Evolutionary conservation across 768 basidiomycete species (phyloP).

Genomic region (Tephrocybe sp.): DNA sequence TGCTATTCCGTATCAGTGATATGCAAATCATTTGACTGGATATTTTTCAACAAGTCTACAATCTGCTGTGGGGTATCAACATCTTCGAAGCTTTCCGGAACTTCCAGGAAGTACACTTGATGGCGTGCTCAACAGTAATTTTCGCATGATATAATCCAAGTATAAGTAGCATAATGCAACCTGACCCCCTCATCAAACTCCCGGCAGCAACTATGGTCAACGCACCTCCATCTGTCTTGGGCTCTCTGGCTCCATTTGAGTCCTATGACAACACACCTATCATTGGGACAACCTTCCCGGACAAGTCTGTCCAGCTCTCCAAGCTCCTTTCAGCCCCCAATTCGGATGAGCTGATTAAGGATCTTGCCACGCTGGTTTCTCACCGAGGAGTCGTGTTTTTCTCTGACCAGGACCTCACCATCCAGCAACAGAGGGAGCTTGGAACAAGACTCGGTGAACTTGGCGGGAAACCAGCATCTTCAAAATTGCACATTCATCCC

Average conservation of each 20-base stretch:
- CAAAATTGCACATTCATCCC: slow-evolving; percentile 56
- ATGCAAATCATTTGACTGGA: too few species aligned
- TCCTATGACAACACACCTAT: slow-evolving; percentile 46
- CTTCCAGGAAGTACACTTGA: too few species aligned
- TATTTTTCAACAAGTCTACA: too few species aligned
- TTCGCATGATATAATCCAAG: too few species aligned
- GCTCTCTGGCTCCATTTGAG: slow-evolving; percentile 32
- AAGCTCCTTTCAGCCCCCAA: slow-evolving; percentile 41
- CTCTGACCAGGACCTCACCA: slow-evolving; percentile 47
- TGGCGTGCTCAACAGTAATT: too few species aligned
- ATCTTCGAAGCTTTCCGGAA: too few species aligned
- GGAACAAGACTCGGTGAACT: slow-evolving; percentile 46
- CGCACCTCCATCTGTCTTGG: not conserved
- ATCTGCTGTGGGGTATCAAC: too few species aligned
- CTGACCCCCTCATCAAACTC: too few species aligned
- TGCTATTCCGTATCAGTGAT: too few species aligned
- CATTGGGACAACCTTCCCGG: slow-evolving; percentile 54
- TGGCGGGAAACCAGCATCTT: slow-evolving; percentile 44
- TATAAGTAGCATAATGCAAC: too few species aligned
- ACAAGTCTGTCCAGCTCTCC: slow-evolving; percentile 43
- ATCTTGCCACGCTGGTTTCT: slow-evolving; percentile 50
- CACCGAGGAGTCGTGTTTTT: slow-evolving; percentile 68
- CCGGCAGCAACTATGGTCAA: not conserved
- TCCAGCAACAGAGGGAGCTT: slow-evolving; percentile 50
- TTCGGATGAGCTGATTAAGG: slow-evolving; percentile 48